Conservation (phyloP, 768 basidiomycete species). For the Podaxis rugospora region DNA sequence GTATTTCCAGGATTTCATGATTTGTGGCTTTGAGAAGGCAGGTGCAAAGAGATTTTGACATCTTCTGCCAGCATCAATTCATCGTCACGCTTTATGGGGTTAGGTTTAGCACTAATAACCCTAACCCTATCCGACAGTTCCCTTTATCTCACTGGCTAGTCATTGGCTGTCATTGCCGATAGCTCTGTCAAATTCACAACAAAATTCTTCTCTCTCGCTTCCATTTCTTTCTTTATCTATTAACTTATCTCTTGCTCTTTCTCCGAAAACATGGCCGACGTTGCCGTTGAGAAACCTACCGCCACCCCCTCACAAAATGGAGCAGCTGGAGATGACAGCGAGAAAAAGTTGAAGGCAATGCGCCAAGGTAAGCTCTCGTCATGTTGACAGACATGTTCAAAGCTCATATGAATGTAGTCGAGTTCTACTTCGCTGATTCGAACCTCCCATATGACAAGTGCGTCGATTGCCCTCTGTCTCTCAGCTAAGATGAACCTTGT, state of each 20-base stretch:
- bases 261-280: slow-evolving; percentile 24
- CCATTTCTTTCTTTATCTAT: slow-evolving; percentile 7
- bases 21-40: neutral
- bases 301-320: slow-evolving; percentile 13
- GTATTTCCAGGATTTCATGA: neutral
- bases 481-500: neutral
- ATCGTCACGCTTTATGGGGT: neutral
- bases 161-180: slow-evolving; percentile 1
- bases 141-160: slow-evolving; percentile 7
- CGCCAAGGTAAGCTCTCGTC: slow-evolving; percentile 45
- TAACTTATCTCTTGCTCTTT: slow-evolving; percentile 18
- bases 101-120: neutral
- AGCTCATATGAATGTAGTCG: slow-evolving; percentile 46
- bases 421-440: slow-evolving; percentile 96
- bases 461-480: slow-evolving; percentile 12
- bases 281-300: slow-evolving; percentile 18
- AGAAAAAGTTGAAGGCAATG: slow-evolving; percentile 42
- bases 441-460: slow-evolving; percentile 91
- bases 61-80: too few relatives aligned
- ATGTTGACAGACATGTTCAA: neutral
- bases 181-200: neutral
- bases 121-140: neutral
- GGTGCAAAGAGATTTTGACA: neutral
- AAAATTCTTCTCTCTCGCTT: neutral
- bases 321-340: slow-evolving; percentile 19